Evolutionary conservation across 768 basidiomycete species (phyloP).

Genomic region (Leccinum truebloodii): DNA sequence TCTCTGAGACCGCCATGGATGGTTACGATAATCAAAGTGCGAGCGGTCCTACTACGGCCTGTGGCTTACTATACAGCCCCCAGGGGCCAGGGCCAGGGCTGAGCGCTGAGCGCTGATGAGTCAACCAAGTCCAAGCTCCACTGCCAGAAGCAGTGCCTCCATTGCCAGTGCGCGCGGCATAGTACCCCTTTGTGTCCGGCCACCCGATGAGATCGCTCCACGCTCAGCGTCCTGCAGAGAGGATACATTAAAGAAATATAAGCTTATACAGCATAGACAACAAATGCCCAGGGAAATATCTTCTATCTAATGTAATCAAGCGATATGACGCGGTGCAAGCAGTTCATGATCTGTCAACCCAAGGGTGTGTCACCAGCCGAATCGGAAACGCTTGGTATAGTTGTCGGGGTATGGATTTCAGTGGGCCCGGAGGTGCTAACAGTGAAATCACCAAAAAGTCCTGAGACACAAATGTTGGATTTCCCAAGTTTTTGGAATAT

Average conservation of each 20-base stretch:
- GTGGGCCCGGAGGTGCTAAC: constrained; percentile 38
- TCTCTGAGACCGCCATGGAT: constrained; percentile 32
- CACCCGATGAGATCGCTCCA: background rate
- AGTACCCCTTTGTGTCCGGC: background rate
- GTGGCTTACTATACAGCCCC: background rate
- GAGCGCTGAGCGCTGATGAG: background rate
- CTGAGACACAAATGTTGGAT: constrained; percentile 33
- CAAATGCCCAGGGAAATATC: constrained; percentile 3
- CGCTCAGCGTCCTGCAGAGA: background rate
- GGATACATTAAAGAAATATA: constrained; percentile 17
- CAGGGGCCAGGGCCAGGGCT: background rate
- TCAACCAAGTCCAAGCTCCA: background rate
- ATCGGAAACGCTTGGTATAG: constrained; percentile 55
- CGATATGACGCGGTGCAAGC: background rate
- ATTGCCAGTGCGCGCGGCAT: background rate
- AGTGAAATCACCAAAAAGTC: constrained; percentile 60
- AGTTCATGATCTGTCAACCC: constrained; percentile 32
- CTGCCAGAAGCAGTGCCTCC: background rate
- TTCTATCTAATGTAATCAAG: constrained; percentile 23
- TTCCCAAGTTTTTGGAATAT: background rate
- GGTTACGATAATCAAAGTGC: background rate
- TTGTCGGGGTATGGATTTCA: constrained; percentile 36
- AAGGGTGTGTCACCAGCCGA: constrained; percentile 63
- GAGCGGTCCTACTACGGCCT: background rate
- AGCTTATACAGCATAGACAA: background rate